phyloP scores from a whole-genome alignment of 768 basidiomycete genomes.

The Chalciporus chontae region DNA sequence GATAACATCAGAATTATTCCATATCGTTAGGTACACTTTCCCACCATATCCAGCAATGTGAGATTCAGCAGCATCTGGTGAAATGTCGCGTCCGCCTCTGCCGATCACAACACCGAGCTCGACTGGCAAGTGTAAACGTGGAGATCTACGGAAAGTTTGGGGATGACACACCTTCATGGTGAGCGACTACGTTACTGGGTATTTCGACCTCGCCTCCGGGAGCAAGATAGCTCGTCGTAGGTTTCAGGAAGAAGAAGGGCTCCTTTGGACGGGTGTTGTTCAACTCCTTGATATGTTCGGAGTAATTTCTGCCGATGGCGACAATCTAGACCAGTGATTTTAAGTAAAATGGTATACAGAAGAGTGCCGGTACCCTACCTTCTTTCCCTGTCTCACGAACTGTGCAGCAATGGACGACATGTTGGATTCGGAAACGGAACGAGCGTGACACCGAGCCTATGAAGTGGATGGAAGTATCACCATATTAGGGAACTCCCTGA shows the following conservation, averaged over 20 bases:
- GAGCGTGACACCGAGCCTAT: not conserved
- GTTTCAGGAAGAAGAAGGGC: conserved; percentile 98
- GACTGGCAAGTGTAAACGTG: conserved; percentile 42
- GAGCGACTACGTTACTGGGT: conserved; percentile 76
- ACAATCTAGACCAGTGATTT: conserved; percentile 59
- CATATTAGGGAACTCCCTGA: conserved; percentile 3
- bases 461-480: not conserved
- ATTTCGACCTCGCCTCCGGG: conserved; percentile 83
- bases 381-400: conserved; percentile 45
- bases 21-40: conserved; percentile 9
- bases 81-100: conserved; percentile 79
- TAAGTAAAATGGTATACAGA: not conserved
- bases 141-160: not conserved
- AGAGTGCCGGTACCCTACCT: conserved; percentile 28
- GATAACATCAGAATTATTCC: not conserved
- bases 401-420: conserved; percentile 36
- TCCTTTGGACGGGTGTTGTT: conserved; percentile 83
- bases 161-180: conserved; percentile 75
- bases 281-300: conserved; percentile 87
- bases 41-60: conserved; percentile 92
- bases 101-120: conserved; percentile 98
- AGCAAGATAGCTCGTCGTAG: conserved; percentile 82
- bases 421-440: conserved; percentile 1
- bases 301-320: conserved; percentile 94
- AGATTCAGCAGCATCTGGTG: conserved; percentile 62